Conservation (phyloP, 1,284 basidiomycete species). For the Crocinoboletus sp. region DNA sequence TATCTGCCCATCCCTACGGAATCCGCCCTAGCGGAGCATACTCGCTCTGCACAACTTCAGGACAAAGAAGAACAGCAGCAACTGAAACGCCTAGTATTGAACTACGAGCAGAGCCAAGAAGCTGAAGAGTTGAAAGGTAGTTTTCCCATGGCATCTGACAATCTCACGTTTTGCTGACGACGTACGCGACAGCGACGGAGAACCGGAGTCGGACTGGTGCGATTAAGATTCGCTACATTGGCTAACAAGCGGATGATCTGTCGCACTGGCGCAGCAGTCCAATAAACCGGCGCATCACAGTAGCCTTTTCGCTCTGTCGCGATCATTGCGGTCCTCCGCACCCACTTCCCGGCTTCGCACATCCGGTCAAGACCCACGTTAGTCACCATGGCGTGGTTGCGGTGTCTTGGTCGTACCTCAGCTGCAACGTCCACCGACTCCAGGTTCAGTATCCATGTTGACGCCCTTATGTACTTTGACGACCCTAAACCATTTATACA, state of each 20-base stretch:
- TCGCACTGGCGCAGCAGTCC: slow-evolving; percentile 13
- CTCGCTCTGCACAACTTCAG: slow-evolving; percentile 83
- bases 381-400: slow-evolving; percentile 11
- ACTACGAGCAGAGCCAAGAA: slow-evolving; percentile 84
- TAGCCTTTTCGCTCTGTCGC: slow-evolving; percentile 23
- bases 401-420: slow-evolving; percentile 15
- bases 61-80: slow-evolving; percentile 95
- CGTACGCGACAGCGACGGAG: slow-evolving; percentile 50
- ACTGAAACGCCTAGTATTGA: slow-evolving; percentile 86
- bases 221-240: slow-evolving; percentile 70
- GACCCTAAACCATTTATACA: slow-evolving; percentile 15
- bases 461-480: slow-evolving; percentile 29
- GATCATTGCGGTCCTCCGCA: slow-evolving; percentile 24
- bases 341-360: slow-evolving; percentile 18
- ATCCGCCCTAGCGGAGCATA: slow-evolving; percentile 86
- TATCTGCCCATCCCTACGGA: slow-evolving; percentile 84
- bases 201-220: slow-evolving; percentile 57
- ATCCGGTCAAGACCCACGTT: slow-evolving; percentile 20
- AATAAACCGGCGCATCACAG: slow-evolving; percentile 18
- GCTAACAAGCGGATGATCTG: slow-evolving; percentile 35
- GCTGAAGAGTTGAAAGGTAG: slow-evolving; percentile 72
- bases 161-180: slow-evolving; percentile 7
- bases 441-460: slow-evolving; percentile 20
- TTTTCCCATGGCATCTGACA: slow-evolving; percentile 2
- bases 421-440: slow-evolving; percentile 9